A percentile compares a stretch with the other conserved stretches of the same genome.
These are phyloP conservation scores for Penicillium carneum DNA, from an alignment of 2,329 filamentous ascomycete genomes.

Conservation along the genomic window DNA sequence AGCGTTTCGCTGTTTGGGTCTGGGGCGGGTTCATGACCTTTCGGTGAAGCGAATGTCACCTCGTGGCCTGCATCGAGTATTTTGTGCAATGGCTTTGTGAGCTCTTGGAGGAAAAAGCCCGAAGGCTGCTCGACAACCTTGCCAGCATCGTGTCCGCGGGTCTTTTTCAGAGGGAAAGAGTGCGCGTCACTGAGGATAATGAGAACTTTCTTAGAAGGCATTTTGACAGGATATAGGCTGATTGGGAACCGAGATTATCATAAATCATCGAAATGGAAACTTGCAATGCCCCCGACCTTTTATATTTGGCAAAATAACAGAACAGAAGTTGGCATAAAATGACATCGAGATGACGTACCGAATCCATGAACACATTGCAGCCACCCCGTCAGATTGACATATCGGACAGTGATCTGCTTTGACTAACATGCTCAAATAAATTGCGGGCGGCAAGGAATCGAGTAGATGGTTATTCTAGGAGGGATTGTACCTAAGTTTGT, in stretches of 20 bases:
- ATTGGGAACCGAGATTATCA: too few species aligned
- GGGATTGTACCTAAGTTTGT: too few species aligned
- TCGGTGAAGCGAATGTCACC: conserved; percentile 56
- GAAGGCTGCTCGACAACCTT: conserved; percentile 41
- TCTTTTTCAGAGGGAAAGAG: conserved; percentile 49
- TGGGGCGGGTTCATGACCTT: conserved; percentile 52
- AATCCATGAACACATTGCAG: background rate
- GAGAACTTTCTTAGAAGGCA: conserved; percentile 51
- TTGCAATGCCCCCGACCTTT: background rate
- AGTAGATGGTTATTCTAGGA: too few species aligned
- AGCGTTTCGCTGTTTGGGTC: conserved; percentile 55
- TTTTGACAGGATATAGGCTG: conserved; percentile 10
- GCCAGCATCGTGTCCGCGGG: conserved; percentile 30
- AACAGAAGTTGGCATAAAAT: background rate
- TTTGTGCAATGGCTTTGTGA: conserved; percentile 49
- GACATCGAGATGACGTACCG: background rate
- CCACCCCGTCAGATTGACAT: background rate
- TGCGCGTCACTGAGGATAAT: conserved; percentile 56
- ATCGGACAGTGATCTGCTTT: background rate
- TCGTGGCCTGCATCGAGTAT: conserved; percentile 51
- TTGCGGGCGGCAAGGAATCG: background rate
- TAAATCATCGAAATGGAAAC: background rate
- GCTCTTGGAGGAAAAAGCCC: conserved; percentile 52
- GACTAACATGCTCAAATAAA: background rate
- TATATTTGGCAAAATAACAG: background rate